Evolutionary conservation across 352 stramenopile species (phyloP).

Genomic region (Achlya hypogyna): DNA sequence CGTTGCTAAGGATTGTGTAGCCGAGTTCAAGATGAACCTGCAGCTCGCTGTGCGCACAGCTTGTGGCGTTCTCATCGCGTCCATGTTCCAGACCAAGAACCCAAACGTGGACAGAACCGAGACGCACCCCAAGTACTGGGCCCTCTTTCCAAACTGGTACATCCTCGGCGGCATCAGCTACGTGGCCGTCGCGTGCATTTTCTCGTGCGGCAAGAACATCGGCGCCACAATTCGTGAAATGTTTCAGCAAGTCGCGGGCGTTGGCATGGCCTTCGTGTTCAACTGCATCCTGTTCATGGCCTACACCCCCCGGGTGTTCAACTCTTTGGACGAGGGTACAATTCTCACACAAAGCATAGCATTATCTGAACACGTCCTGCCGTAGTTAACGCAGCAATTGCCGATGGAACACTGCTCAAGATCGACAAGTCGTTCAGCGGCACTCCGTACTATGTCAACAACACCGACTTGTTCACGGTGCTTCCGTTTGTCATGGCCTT

Average conservation of each 20-base stretch:
- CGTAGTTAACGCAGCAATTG: slow-evolving; percentile 2
- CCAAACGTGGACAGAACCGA: slow-evolving; percentile 9
- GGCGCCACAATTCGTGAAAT: slow-evolving; percentile 55
- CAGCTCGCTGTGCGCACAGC: slow-evolving; percentile 55
- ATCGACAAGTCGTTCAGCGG: slow-evolving; percentile 56
- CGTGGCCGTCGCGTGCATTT: slow-evolving; percentile 64
- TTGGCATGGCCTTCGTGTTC: slow-evolving; percentile 71
- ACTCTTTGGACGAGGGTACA: slow-evolving; percentile 21
- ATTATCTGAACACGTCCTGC: slow-evolving; percentile 34
- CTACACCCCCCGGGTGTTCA: slow-evolving; percentile 34
- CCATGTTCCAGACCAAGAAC: slow-evolving; percentile 54
- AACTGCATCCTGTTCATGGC: slow-evolving; percentile 57
- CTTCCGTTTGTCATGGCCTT: slow-evolving; percentile 71
- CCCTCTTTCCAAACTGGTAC: slow-evolving; percentile 60
- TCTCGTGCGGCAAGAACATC: slow-evolving; percentile 62
- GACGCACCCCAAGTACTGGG: slow-evolving; percentile 61
- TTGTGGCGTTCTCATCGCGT: slow-evolving; percentile 54
- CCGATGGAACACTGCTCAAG: slow-evolving; percentile 11
- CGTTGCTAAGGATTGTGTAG: slow-evolving; percentile 25
- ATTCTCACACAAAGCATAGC: neutral
- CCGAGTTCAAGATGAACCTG: slow-evolving; percentile 28
- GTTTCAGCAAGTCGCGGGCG: slow-evolving; percentile 64
- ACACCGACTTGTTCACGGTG: slow-evolving; percentile 60
- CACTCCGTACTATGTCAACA: slow-evolving; percentile 58
- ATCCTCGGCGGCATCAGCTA: slow-evolving; percentile 68